Percentiles rank a stretch among this genome's conserved stretches.
These are phyloP conservation scores for Fusarium brevicatenulatum DNA, from an alignment of 2,329 filamentous ascomycete species.

Conservation along the genomic window DNA sequence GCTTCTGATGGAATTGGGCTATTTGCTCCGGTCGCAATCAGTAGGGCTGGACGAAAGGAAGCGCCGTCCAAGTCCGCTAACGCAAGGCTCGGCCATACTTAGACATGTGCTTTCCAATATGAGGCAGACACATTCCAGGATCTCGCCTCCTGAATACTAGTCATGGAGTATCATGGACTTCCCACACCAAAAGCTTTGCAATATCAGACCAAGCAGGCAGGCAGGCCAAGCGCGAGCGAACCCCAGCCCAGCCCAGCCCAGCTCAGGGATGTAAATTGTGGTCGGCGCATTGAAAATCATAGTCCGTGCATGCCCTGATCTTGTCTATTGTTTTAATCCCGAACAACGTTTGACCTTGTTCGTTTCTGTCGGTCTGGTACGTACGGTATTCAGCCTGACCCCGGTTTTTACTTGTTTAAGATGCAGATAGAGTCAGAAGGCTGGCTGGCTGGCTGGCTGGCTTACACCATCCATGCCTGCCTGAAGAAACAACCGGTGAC, in stretches of 20 bases:
- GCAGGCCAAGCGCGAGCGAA: neutral
- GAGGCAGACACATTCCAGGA: conserved; percentile 11
- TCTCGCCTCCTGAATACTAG: conserved; percentile 14
- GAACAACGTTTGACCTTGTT: conserved; percentile 12
- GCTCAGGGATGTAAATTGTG: conserved; percentile 3
- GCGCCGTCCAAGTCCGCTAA: neutral
- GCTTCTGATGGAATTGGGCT: conserved; percentile 5
- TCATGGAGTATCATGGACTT: conserved; percentile 8
- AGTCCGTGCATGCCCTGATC: conserved; percentile 36
- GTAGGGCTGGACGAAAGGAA: conserved; percentile 5
- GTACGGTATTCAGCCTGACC: conserved; percentile 5
- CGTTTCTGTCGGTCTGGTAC: conserved; percentile 3
- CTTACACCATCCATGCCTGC: neutral
- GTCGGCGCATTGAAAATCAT: conserved; percentile 35
- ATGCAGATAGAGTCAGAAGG: neutral
- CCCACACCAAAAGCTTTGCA: conserved; percentile 21
- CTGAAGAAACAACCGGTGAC: conserved; percentile 1
- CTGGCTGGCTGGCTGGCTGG: neutral
- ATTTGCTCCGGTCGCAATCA: conserved; percentile 12
- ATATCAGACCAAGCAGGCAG: neutral
- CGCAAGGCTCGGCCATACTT: neutral
- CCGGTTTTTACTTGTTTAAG: conserved; percentile 1
- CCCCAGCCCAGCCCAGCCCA: neutral
- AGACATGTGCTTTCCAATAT: conserved; percentile 1
- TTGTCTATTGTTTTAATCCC: conserved; percentile 17